phyloP scores from a whole-genome alignment of 2,329 filamentous ascomycete species.

The Colletotrichum viniferum region DNA sequence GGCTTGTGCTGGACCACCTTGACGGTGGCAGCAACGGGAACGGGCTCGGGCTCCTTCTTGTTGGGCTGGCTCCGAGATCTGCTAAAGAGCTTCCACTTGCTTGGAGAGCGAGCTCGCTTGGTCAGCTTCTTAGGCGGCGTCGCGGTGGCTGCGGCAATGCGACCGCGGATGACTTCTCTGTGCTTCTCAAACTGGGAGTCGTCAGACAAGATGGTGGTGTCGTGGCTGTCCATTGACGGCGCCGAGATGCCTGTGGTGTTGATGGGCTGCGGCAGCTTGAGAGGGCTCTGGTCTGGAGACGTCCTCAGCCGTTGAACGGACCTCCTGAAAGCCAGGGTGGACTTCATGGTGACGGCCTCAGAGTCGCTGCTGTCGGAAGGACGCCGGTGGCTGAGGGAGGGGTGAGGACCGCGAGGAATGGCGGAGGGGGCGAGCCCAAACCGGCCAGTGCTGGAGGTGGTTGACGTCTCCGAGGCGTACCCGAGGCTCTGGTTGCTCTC shows the following conservation, averaged over 20 bases:
- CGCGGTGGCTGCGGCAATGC: constrained; percentile 29
- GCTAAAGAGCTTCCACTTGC: constrained; percentile 69
- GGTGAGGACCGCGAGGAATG: constrained; percentile 41
- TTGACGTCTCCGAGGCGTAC: constrained; percentile 43
- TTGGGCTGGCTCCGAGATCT: constrained; percentile 52
- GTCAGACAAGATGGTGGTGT: constrained; percentile 62
- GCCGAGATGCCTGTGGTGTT: constrained; percentile 47
- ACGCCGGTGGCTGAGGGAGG: constrained; percentile 36
- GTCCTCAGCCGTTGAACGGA: constrained; percentile 57
- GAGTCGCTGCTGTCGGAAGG: constrained; percentile 64
- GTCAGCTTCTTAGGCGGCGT: constrained; percentile 55
- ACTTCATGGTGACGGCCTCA: constrained; percentile 50
- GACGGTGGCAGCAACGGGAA: constrained; percentile 51
- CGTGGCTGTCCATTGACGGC: constrained; percentile 60
- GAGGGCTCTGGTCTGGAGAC: constrained; percentile 43
- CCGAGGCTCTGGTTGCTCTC: constrained; percentile 55
- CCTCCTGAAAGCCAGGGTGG: constrained; percentile 58
- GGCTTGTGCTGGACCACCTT: constrained; percentile 54
- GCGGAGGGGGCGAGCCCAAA: constrained; percentile 60
- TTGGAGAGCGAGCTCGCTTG: constrained; percentile 59
- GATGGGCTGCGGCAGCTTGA: constrained; percentile 59
- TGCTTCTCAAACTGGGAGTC: constrained; percentile 54
- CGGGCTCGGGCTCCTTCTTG: constrained; percentile 42
- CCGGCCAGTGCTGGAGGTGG: constrained; percentile 42
- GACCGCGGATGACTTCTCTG: constrained; percentile 36